Evolutionary conservation across 345 rosid genomes (phyloP), one percentile per base, ranked within the genome.

Genomic region (Lumnitzera racemosa): DNA sequence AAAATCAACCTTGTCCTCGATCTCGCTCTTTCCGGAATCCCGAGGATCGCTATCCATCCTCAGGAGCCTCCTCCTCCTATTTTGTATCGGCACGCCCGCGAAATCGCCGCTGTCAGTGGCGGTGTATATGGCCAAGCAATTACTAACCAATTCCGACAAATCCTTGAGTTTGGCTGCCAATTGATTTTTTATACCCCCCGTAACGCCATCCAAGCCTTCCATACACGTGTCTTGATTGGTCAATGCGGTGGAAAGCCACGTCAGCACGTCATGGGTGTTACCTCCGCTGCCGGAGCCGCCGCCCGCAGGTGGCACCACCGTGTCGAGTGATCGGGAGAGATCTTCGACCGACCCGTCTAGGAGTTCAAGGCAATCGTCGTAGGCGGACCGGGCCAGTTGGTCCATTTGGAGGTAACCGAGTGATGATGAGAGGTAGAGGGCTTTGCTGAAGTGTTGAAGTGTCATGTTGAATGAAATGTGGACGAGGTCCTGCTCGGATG

Each of bases 391-490:
- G 5, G 65, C 81, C n/a, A 50, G 84, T 7, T 80, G 61, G n/a
- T 78, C 88, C 96, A 90, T 88, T 65, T 82, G 70, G 64, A 83
- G 65, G 68, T 64, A 79, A 13, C 81, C 70, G 70, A 88, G 68
- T 2, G 68, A 55, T 0, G 87, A 57, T 7, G 97, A 66, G 2
- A 61, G 60, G 68, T 95, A 90, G 59, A 95, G 83, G 0, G 99
- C 99, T 56, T 69, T 83, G 70, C 56, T 76, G 69, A 95, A 72
- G 67, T 82, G 96, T 72, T 88, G 95, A 12, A 88, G 82, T 17
- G 99, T 90, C 95, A 95, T 83, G 74, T 95, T 95, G 70, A 95
- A 77, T 46, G 99, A 84, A 70, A 95, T 87, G 88, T 95, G 96
- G 54, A 95, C 75, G 57, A 95, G 82, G 74, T 90, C 97, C 62